Conservation (phyloP, 441 rosid genomes). For the Arabidopsis lyrata region DNA sequence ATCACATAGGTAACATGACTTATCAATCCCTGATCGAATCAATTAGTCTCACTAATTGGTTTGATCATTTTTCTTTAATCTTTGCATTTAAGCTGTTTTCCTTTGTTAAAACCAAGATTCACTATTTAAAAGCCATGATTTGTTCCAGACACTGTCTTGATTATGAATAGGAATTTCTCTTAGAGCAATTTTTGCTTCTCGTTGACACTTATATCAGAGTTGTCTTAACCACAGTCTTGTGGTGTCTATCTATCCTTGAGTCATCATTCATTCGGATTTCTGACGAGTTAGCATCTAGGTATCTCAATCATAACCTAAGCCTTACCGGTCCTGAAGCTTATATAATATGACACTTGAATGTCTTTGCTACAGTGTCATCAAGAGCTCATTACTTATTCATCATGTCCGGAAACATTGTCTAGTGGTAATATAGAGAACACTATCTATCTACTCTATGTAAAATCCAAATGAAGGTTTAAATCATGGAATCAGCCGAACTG, state of each 20-base stretch:
- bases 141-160: neutral
- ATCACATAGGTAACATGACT: neutral
- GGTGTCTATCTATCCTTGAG: neutral
- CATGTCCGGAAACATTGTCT: neutral
- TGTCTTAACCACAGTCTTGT: neutral
- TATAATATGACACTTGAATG: neutral
- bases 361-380: neutral
- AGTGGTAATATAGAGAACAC: neutral
- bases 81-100: neutral
- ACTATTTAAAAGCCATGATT: neutral
- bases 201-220: neutral
- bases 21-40: neutral
- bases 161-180: neutral
- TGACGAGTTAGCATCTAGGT: neutral
- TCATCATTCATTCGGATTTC: neutral
- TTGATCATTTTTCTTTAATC: neutral
- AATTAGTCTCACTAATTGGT: neutral
- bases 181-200: too few species aligned
- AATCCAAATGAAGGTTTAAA: neutral
- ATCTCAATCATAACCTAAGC: neutral
- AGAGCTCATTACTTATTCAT: neutral
- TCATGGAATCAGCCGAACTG: neutral
- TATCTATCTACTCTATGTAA: neutral
- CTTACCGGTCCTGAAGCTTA: neutral
- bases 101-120: neutral